Percentiles rank a stretch among this genome's conserved stretches.
These are phyloP conservation scores for Neonothopanus nambi DNA, from an alignment of 1,284 basidiomycete genomes.

Conservation along the genomic window DNA sequence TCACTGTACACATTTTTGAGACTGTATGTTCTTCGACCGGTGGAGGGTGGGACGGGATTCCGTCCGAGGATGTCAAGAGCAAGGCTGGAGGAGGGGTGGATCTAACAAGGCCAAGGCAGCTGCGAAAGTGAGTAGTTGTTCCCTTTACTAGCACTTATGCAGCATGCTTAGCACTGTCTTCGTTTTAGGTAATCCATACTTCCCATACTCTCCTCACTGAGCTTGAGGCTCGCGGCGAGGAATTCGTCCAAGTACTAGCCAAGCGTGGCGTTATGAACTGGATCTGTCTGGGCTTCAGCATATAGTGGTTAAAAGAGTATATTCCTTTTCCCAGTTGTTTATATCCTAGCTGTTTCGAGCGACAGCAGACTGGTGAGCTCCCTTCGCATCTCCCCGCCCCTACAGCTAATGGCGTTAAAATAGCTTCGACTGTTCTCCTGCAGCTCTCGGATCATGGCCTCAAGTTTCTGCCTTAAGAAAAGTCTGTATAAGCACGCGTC, in stretches of 20 bases:
- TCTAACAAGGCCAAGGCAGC: constrained; percentile 6
- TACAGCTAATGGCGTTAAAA: no score
- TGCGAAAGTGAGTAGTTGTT: constrained; percentile 1
- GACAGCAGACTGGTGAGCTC: no score
- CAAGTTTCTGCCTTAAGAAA: no score
- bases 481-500: no score
- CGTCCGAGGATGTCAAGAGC: constrained; percentile 30
- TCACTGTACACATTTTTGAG: constrained; percentile 60
- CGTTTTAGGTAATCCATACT: constrained; percentile 33
- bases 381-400: no score
- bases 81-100: constrained; percentile 50
- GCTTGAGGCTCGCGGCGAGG: constrained; percentile 26
- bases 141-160: neutral
- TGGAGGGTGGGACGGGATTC: constrained; percentile 36
- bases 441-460: no score
- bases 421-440: no score
- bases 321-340: neutral
- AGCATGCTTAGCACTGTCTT: neutral
- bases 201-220: constrained; percentile 32
- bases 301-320: neutral
- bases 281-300: constrained; percentile 32
- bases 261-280: constrained; percentile 28
- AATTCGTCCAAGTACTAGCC: constrained; percentile 21
- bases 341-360: no score
- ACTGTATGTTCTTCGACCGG: constrained; percentile 53